Evolutionary conservation across 2,329 filamentous ascomycete genomes (phyloP), one percentile per base, ranked within the genome.

Genomic region (Cordyceps cateniannulata): DNA sequence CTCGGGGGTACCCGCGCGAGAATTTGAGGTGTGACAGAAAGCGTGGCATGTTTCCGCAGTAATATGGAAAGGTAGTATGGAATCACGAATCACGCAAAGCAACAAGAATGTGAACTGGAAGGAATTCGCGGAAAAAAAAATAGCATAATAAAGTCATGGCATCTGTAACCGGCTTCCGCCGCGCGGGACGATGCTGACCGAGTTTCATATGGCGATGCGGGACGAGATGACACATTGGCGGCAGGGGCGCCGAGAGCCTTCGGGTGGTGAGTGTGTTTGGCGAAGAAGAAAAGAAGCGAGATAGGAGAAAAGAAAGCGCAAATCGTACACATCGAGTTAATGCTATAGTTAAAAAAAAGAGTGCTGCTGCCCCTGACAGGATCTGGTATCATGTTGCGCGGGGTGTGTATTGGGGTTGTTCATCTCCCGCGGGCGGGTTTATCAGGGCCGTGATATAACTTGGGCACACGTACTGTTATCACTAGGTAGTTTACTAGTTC

Each of bases 171-270:
- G 50, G 32, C 14, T 52, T 42, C 38, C 6, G 18, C 22, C 22
- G 51, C 18, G 9, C 1, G 24, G 24, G 22, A 29, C 7, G 38
- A 8, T 29, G 14, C n/a, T 44, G 51, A 54, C 51, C 51, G 51
- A 54, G 51, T 54, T 54, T 54, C 51, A 54, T 20, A 44, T 44
- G 24, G 38, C 14, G 51, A 54, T 44, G 51, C 51, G 25, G 38
- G 51, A 44, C 51, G 38, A 38, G n/a, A 44, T 44, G 10, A 20
- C 51, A 27, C 8, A 29, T 29, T 22, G 16, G 35, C 51, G 51
- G 51, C 24, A 54, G 51, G 51, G 35, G 24, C 24, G 24, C 38
- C 24, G 51, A 54, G 38, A 44, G 51, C 24, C 18, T 42, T 18
- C 18, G 18, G 35, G 18, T 42, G 8, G 29, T n/a, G n/a, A n/a